Percentiles rank a stretch among this genome's conserved stretches.
These are phyloP conservation scores for Furculomyces boomerangus DNA, from an alignment of 371 early-diverging fungal species.

Conservation along the genomic window DNA sequence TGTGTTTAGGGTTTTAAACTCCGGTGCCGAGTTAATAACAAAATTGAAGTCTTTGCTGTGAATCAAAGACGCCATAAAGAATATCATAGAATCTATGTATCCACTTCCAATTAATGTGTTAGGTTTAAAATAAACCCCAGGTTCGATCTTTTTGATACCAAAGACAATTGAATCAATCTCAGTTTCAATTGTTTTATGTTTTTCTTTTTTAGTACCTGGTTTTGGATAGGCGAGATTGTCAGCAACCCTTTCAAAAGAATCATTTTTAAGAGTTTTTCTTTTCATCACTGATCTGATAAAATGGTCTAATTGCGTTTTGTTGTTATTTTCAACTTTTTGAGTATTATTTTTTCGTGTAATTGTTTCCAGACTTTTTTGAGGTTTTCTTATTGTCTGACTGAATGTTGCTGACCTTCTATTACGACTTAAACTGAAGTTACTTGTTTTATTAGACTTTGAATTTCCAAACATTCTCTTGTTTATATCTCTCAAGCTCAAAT, in stretches of 20 bases:
- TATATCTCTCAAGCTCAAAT: no score
- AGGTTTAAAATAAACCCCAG: not conserved
- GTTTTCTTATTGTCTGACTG: no score
- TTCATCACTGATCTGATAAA: no score
- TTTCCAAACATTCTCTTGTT: no score
- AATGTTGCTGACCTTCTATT: no score
- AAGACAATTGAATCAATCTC: no score
- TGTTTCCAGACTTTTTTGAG: no score
- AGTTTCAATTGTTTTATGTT: not conserved
- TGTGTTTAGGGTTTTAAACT: not conserved
- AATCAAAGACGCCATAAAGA: not conserved
- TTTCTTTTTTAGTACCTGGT: not conserved
- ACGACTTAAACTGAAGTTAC: no score
- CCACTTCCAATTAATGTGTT: not conserved
- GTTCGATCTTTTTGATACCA: not conserved
- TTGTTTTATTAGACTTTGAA: no score
- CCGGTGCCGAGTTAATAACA: not conserved
- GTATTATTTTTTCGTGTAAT: no score
- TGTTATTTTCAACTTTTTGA: no score
- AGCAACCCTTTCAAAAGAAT: not conserved
- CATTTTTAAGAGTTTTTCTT: not conserved
- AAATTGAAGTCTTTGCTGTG: not conserved
- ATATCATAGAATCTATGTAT: not conserved
- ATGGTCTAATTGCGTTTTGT: no score
- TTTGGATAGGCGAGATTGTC: not conserved